phyloP scores from a whole-genome alignment of 306 rosid genomes.

The Acmispon strigosus region DNA sequence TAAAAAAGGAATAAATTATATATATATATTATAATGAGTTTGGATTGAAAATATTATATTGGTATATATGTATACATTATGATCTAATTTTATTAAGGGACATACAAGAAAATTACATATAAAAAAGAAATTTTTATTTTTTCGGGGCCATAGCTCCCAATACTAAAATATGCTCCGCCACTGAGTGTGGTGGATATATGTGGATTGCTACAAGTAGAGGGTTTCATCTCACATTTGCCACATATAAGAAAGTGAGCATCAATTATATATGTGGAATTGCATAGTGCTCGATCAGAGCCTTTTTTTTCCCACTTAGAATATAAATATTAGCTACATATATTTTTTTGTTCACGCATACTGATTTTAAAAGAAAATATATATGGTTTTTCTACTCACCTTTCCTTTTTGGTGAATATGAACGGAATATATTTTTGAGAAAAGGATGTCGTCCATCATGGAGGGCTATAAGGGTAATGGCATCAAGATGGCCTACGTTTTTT shows the following conservation, averaged over 20 bases:
- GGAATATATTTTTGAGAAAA: neutral
- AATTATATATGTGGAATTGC: neutral
- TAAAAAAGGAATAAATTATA: too few species aligned
- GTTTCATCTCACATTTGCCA: neutral
- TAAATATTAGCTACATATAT: neutral
- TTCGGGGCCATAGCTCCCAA: too few species aligned
- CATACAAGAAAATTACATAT: too few species aligned
- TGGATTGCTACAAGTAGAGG: neutral
- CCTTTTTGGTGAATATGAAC: neutral
- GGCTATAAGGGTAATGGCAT: neutral
- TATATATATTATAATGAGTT: too few species aligned
- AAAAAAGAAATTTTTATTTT: too few species aligned
- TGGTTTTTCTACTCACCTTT: constrained; percentile 14
- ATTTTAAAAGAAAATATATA: neutral
- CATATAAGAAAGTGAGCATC: neutral
- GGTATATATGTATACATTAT: too few species aligned
- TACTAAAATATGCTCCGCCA: too few species aligned
- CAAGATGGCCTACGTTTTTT: neutral
- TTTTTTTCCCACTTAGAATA: neutral
- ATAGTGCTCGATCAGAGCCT: neutral
- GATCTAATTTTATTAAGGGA: too few species aligned
- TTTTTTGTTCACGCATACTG: neutral
- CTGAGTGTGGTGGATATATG: too few species aligned
- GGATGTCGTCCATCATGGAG: neutral
- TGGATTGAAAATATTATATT: too few species aligned